Evolutionary conservation across 345 rosid genomes (phyloP).

Genomic region (Firmiana major): DNA sequence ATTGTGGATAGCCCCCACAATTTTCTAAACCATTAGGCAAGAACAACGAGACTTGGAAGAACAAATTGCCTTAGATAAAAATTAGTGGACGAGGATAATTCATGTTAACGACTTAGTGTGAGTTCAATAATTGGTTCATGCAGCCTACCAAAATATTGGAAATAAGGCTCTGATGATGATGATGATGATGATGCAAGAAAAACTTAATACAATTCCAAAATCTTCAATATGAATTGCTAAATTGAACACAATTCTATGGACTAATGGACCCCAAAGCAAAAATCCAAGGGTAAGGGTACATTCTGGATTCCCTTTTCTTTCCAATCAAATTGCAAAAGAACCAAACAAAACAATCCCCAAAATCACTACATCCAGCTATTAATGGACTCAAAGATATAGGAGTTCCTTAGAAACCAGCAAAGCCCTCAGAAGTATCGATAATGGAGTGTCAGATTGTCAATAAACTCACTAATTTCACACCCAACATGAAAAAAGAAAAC

Average conservation of each 20-base stretch:
- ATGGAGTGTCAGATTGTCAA: neutral
- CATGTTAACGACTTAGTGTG: too few species aligned
- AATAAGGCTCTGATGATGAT: too few species aligned
- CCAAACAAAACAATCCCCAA: neutral
- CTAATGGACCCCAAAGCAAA: neutral
- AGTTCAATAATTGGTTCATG: too few species aligned
- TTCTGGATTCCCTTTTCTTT: neutral
- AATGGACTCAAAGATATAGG: neutral
- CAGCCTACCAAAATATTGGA: too few species aligned
- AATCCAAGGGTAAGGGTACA: neutral
- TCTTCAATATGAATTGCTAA: neutral
- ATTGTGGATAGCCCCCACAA: neutral
- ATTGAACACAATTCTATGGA: neutral
- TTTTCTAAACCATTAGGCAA: neutral
- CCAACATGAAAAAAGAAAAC: neutral
- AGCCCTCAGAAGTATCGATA: neutral
- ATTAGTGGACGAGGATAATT: too few species aligned
- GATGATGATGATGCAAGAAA: too few species aligned
- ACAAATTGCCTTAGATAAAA: too few species aligned
- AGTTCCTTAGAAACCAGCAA: neutral
- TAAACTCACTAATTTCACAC: neutral
- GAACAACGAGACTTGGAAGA: too few species aligned
- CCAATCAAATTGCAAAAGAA: neutral
- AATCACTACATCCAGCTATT: neutral
- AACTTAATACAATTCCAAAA: neutral